phyloP scores from a whole-genome alignment of 2,329 filamentous ascomycete genomes.

The Penicillium sp. region DNA sequence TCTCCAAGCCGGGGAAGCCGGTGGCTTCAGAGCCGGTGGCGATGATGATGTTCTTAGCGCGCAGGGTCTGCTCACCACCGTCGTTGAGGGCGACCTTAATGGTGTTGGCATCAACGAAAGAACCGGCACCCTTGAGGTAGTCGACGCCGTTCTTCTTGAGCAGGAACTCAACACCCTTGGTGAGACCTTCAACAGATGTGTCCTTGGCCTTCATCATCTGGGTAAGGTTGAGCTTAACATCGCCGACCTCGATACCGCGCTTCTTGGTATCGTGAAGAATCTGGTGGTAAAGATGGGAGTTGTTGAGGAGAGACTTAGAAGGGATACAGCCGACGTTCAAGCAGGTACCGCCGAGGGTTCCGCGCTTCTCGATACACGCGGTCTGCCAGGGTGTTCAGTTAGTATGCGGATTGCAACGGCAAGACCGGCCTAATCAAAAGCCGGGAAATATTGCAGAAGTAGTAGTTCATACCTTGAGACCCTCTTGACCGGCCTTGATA shows the following conservation, averaged over 20 bases:
- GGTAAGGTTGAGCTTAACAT: slow-evolving; percentile 91
- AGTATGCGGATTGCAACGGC: slow-evolving; percentile 8
- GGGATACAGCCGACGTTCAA: slow-evolving; percentile 99
- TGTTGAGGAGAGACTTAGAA: slow-evolving; percentile 99
- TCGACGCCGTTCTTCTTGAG: slow-evolving; percentile 99
- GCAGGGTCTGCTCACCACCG: slow-evolving; percentile 82
- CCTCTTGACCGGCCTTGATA: slow-evolving; percentile 98
- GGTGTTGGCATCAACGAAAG: slow-evolving; percentile 86
- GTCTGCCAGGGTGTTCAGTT: slow-evolving; percentile 57
- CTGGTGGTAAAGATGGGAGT: slow-evolving; percentile 97
- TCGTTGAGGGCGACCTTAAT: slow-evolving; percentile 87
- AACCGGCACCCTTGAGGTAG: slow-evolving; percentile 90
- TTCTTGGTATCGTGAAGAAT: slow-evolving; percentile 95
- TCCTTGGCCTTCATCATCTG: slow-evolving; percentile 99
- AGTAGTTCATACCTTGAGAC: slow-evolving; percentile 71
- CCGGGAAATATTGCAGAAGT: neutral
- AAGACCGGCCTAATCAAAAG: neutral
- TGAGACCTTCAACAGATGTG: slow-evolving; percentile 79
- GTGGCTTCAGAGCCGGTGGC: slow-evolving; percentile 94
- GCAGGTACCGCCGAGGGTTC: slow-evolving; percentile 91
- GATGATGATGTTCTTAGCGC: slow-evolving; percentile 96
- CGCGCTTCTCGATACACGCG: slow-evolving; percentile 97
- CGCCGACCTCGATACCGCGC: slow-evolving; percentile 94
- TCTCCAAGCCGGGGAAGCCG: slow-evolving; percentile 90
- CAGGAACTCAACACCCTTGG: slow-evolving; percentile 96